Base-by-base conservation (phyloP, 257 asterid species). In the Paulownia fortunei region DNA sequence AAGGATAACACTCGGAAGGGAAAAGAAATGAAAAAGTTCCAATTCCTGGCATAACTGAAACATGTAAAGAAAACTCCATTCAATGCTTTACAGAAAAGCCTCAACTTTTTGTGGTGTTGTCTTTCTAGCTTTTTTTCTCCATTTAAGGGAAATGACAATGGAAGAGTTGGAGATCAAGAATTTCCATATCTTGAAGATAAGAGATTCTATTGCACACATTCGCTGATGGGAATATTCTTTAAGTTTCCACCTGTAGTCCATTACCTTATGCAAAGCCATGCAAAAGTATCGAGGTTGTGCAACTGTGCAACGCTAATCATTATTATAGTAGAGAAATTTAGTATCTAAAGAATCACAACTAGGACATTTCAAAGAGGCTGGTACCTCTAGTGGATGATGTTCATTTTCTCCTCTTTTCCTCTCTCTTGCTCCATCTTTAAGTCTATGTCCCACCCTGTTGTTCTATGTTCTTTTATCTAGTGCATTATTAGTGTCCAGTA, bases 181-280 rank as follows among this genome's bases (percentile, higher is more conserved):
- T 12, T 30, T 56, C 3, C 64, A 71, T 67, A 69, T 69, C 60
- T 54, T 37, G 58, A 56, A 58, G 42, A 46, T 13, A 56, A 34
- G 73, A 49, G n/a, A 19, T 54, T 21, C 7, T 30, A 23, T 67
- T 37, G 37, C 41, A 63, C 67, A 54, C 19, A 64, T 5, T 21
- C 13, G 24, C 9, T 51, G n/a, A 51, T 6, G 2, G 41, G 27
- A 23, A 51, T 15, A 47, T 49, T 49, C 64, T 30, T 15, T 51
- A 65, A 51, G 23, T 63, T 64, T 21, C 73, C 80, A 16, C 73
- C 54, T 8, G 21, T 37, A 16, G 11, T 36, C 66, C 74, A 54
- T 41, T 66, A 39, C 59, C 67, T 65, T 54, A 6, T 52, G 73
- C 44, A 71, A 59, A 70, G 58, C 24, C 78, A 26, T 79, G 74